These are phyloP conservation scores for Elymus sibiricus DNA, from an alignment of 176 grass and related monocot genomes.

Conservation along the genomic window DNA sequence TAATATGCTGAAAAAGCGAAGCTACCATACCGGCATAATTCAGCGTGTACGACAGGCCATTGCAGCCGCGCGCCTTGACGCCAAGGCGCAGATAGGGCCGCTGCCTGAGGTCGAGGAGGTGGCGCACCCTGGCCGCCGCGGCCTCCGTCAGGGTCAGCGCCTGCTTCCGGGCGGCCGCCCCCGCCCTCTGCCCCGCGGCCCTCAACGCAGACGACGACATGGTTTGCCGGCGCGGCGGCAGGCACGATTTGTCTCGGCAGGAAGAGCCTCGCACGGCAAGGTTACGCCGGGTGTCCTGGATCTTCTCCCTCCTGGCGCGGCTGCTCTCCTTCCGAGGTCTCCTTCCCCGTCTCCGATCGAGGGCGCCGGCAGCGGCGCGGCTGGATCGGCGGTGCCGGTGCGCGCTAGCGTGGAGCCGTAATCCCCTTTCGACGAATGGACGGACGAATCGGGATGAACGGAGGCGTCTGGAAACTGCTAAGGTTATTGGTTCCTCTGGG, in stretches of 20 bases:
- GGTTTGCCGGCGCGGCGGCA: background rate
- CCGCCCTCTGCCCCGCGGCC: constrained; percentile 39
- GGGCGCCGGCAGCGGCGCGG: too few relatives aligned
- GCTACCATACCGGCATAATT: constrained; percentile 68
- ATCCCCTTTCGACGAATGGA: background rate
- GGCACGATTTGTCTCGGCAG: background rate
- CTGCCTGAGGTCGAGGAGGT: constrained; percentile 72
- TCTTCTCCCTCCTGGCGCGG: background rate
- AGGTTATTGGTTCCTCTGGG: background rate
- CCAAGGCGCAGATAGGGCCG: constrained; percentile 64
- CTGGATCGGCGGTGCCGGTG: background rate
- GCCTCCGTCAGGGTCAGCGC: constrained; percentile 58
- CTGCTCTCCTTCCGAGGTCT: background rate
- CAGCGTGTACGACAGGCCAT: constrained; percentile 86
- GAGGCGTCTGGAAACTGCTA: background rate
- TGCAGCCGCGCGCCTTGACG: constrained; percentile 80
- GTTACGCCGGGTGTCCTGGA: background rate
- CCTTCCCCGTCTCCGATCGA: background rate
- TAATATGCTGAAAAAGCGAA: background rate
- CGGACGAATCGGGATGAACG: background rate
- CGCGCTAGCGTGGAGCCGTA: background rate
- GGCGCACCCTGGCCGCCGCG: constrained; percentile 53
- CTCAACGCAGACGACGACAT: constrained; percentile 58
- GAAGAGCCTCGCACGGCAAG: too few relatives aligned
- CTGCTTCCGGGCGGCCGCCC: constrained; percentile 46